Evolutionary conservation across 108 stramenopile species (phyloP).

Genomic region (Aureococcus anophagefferens): DNA sequence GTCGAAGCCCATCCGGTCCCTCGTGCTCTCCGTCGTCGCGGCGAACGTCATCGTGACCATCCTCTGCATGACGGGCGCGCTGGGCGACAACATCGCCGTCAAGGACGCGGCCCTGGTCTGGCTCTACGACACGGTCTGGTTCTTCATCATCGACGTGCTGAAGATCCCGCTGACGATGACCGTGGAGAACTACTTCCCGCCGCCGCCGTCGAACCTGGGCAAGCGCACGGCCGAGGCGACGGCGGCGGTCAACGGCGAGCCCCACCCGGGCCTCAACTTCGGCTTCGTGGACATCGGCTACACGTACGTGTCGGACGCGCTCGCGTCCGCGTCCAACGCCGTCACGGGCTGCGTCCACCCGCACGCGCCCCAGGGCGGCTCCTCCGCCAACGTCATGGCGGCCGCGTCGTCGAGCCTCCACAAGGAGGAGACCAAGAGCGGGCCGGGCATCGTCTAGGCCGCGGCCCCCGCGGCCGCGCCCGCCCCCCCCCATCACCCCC

Average conservation of each 20-base stretch:
- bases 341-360: no score
- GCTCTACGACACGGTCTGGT: neutral
- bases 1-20: neutral
- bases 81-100: neutral
- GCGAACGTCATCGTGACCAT: neutral
- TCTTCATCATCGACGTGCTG: neutral
- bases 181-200: neutral
- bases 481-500: no score
- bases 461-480: no score
- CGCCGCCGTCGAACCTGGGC: neutral
- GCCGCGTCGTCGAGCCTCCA: constrained; percentile 38
- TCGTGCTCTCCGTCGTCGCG: constrained; percentile 8
- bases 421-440: neutral
- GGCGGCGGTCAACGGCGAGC: neutral
- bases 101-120: neutral
- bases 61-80: neutral
- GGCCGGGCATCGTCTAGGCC: no score
- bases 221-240: neutral
- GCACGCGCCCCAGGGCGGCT: no score
- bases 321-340: no score
- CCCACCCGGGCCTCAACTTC: neutral
- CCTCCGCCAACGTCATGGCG: no score
- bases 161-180: neutral
- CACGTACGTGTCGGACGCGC: neutral
- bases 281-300: neutral